These are phyloP conservation scores for Thalassiosira exigua DNA, from an alignment of 352 stramenopile species.

Conservation along the genomic window DNA sequence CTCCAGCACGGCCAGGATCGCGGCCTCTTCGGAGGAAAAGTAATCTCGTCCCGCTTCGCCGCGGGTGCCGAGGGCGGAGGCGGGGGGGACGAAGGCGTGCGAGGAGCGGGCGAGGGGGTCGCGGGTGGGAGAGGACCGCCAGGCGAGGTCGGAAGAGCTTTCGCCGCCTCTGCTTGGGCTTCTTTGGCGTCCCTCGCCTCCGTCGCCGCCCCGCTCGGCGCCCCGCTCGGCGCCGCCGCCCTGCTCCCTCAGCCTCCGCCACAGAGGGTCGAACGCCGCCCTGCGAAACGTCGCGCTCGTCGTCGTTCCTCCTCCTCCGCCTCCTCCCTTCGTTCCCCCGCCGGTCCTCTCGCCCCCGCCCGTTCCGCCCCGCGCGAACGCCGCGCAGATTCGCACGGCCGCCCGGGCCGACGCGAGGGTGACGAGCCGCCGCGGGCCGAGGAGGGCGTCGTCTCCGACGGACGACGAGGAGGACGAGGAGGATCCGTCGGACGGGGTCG, in stretches of 20 bases:
- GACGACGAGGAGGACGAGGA: no score
- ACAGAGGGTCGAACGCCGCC: background rate
- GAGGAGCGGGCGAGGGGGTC: no score
- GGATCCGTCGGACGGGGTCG: background rate
- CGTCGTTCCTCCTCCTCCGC: background rate
- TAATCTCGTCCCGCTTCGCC: background rate
- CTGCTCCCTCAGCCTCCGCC: background rate
- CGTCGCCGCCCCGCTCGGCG: background rate
- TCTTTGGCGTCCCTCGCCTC: no score
- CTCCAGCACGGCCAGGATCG: background rate
- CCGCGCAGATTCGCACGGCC: background rate
- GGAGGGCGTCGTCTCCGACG: background rate
- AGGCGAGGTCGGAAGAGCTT: no score
- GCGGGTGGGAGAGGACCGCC: no score
- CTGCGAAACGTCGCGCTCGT: background rate
- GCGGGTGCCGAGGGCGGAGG: background rate
- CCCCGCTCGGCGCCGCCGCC: no score
- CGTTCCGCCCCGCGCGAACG: background rate
- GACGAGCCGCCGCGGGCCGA: background rate
- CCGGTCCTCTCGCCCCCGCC: no score
- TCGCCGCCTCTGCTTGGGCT: no score
- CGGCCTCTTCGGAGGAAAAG: background rate
- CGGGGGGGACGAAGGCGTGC: background rate
- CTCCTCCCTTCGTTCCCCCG: no score
- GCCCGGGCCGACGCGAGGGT: background rate